Evolutionary conservation across 805 yeast genomes (phyloP).

Genomic region (Hanseniaspora guilliermondii): DNA sequence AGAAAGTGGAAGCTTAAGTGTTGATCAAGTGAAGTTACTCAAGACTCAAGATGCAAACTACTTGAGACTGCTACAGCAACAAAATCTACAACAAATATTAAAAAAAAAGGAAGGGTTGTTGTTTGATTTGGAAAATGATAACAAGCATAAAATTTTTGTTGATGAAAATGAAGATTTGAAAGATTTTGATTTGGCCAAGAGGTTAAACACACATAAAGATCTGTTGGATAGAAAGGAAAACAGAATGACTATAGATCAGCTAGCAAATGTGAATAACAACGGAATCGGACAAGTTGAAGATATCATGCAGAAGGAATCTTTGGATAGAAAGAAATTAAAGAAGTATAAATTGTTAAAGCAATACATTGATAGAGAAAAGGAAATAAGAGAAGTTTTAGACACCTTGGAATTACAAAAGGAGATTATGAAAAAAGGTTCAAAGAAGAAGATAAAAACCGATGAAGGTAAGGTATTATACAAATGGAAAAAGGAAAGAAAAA

Average conservation of each 20-base stretch:
- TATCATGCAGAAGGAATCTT: slow-evolving; percentile 29
- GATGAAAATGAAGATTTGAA: slow-evolving; percentile 46
- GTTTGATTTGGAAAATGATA: slow-evolving; percentile 47
- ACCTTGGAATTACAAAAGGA: slow-evolving; percentile 71
- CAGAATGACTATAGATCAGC: slow-evolving; percentile 51
- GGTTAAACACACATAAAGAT: slow-evolving; percentile 57
- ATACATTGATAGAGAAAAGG: slow-evolving; percentile 55
- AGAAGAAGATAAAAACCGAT: slow-evolving; percentile 55
- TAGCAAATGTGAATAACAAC: slow-evolving; percentile 25
- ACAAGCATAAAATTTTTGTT: slow-evolving; percentile 68
- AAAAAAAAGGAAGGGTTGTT: slow-evolving; percentile 35
- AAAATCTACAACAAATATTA: slow-evolving; percentile 54
- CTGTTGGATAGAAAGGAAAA: slow-evolving; percentile 57
- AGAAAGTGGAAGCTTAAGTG: slow-evolving; percentile 39
- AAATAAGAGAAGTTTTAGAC: slow-evolving; percentile 54
- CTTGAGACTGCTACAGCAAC: slow-evolving; percentile 59
- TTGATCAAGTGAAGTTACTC: slow-evolving; percentile 67
- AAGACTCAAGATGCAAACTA: slow-evolving; percentile 89
- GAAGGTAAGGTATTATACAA: slow-evolving; percentile 63
- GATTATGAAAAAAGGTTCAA: slow-evolving; percentile 80
- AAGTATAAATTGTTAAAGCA: slow-evolving; percentile 48
- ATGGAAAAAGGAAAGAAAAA: slow-evolving; percentile 74
- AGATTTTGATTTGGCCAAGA: slow-evolving; percentile 48
- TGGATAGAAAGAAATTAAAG: slow-evolving; percentile 45
- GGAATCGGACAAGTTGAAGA: slow-evolving; percentile 23